Conservation (phyloP, 768 basidiomycete genomes). For the Gymnopilus junonius region DNA sequence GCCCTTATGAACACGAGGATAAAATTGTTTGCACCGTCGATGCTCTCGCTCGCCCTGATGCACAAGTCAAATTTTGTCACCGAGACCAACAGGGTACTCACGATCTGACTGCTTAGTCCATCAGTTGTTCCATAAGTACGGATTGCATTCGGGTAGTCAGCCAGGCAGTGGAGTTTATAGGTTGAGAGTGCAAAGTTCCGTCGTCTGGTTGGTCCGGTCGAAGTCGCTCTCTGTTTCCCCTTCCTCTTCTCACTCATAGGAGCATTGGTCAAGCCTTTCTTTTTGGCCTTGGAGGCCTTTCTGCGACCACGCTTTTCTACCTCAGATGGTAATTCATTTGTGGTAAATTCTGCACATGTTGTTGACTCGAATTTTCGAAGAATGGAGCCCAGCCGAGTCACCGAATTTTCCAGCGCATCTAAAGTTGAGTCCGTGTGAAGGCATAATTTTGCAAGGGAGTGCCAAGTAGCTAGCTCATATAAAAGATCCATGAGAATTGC, state of each 20-base stretch:
- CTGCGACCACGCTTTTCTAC: constrained; percentile 23
- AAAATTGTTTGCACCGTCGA: constrained; percentile 18
- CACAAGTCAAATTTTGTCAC: background rate
- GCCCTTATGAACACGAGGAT: constrained; percentile 21
- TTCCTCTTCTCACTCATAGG: background rate
- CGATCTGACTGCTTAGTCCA: constrained; percentile 13
- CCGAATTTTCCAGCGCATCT: constrained; percentile 27
- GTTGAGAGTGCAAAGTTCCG: constrained; percentile 9
- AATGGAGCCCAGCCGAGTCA: constrained; percentile 29
- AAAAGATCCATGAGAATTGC: constrained; percentile 29
- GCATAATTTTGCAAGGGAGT: constrained; percentile 36
- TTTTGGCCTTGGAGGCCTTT: constrained; percentile 7
- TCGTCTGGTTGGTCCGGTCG: background rate
- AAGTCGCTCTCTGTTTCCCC: background rate
- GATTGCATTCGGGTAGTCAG: constrained; percentile 17
- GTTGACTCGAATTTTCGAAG: constrained; percentile 28
- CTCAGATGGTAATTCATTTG: constrained; percentile 27
- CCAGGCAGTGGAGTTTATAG: constrained; percentile 23
- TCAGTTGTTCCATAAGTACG: constrained; percentile 19
- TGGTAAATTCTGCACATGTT: constrained; percentile 20
- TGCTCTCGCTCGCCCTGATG: constrained; percentile 23
- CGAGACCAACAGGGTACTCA: constrained; percentile 1
- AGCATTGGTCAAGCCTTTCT: constrained; percentile 16
- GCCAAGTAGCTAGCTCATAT: constrained; percentile 37
- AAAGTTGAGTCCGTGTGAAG: constrained; percentile 39